Conservation (phyloP, 257 asterid genomes). For the Solanum infundibuliforme region DNA sequence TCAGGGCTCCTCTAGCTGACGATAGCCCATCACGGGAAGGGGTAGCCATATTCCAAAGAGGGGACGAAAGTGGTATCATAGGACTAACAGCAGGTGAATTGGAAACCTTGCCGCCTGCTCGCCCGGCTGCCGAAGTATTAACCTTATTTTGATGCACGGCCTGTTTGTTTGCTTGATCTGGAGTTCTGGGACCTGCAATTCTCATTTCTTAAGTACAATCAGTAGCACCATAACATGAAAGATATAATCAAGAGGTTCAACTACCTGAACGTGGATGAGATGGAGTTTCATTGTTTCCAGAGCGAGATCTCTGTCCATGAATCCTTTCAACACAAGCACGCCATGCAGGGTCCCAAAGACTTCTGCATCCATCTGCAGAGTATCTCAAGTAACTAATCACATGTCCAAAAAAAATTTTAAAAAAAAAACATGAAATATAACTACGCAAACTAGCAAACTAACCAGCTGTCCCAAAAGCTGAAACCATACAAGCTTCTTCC, state of each 20-base stretch:
- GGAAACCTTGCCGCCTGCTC: slow-evolving; percentile 42
- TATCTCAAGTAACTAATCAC: neutral
- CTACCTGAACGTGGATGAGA: slow-evolving; percentile 56
- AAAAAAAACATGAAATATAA: neutral
- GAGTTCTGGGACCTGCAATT: slow-evolving; percentile 51
- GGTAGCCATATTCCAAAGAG: slow-evolving; percentile 79
- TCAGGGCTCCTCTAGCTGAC: slow-evolving; percentile 41
- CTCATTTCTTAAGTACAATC: slow-evolving; percentile 10
- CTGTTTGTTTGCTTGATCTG: slow-evolving; percentile 41
- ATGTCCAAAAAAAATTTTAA: neutral
- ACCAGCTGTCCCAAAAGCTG: slow-evolving; percentile 78
- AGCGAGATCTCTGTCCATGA: slow-evolving; percentile 40
- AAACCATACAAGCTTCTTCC: slow-evolving; percentile 92
- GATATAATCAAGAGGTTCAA: neutral
- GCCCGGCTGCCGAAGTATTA: slow-evolving; percentile 31
- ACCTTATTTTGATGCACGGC: slow-evolving; percentile 42
- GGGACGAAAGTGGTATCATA: slow-evolving; percentile 66
- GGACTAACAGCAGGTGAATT: slow-evolving; percentile 51
- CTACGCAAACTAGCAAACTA: slow-evolving; percentile 9
- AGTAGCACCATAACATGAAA: slow-evolving; percentile 3
- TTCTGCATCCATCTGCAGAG: slow-evolving; percentile 68
- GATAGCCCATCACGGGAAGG: slow-evolving; percentile 56
- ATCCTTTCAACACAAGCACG: slow-evolving; percentile 65
- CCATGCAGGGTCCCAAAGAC: slow-evolving; percentile 85
- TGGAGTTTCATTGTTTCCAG: slow-evolving; percentile 47